Base-by-base conservation (phyloP, 2,329 filamentous ascomycete genomes). In the Teratosphaeria zuluensis region DNA sequence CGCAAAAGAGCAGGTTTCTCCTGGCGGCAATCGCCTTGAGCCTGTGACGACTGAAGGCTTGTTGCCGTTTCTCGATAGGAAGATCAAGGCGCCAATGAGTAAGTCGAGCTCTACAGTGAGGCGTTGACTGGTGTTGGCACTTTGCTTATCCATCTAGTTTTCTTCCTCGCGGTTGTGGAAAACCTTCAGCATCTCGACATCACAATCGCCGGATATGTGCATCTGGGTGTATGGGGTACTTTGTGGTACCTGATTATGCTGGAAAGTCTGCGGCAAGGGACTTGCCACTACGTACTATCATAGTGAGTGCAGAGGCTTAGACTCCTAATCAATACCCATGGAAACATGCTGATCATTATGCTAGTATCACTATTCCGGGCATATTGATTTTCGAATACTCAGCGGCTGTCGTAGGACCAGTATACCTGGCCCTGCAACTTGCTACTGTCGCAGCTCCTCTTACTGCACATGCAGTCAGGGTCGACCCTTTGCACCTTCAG, bases 301-400 rank as follows among this genome's bases (percentile, higher is more conserved):
- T 55, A 33, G 54, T 55, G 19, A 35, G 24, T 35, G 28, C 11
- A 35, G 16, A 35, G 14, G 1, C 35, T 12, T 38, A 11, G 35
- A 38, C 7, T 38, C 4, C 35, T 11, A 38, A 16, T 1, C 35
- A 12, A 38, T 38, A 12, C 16, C 35, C 35, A 12, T 14, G 4
- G 11, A 12, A 14, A 16, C 4, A 4, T 38, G 35, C 9, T 38
- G 35, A 38, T 19, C 8, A 16, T 12, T 31, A n/a, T 31, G 24
- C 32, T 21, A 55, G 54, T 12, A 55, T 55, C 31, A 38, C 54
- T 16, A 12, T 55, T 7, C 54, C 54, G 11, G 54, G 54, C 54
- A 55, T 55, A 30, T 35, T 55, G 21, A 42, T 55, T 31, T 55
- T 55, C 31, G 35, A 55, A 4, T 55, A n/a, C 35, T 55, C 54